These are phyloP conservation scores for Zanthoxylum bungeanum DNA, from an alignment of 345 rosid genomes.

Conservation along the genomic window DNA sequence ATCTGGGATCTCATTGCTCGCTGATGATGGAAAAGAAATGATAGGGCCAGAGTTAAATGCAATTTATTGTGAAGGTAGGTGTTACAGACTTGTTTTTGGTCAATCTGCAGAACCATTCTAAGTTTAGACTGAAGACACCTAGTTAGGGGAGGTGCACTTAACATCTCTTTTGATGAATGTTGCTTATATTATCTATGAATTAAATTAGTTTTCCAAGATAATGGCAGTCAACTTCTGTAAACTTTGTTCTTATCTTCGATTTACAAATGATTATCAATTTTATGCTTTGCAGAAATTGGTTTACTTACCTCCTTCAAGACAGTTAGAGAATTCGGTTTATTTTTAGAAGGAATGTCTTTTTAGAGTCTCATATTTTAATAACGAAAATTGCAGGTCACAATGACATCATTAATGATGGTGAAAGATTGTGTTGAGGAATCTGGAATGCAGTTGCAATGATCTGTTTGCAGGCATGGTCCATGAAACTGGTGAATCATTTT, in stretches of 20 bases:
- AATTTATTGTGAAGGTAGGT: slow-evolving; percentile 51
- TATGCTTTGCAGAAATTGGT: neutral
- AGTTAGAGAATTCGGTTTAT: neutral
- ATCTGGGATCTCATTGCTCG: slow-evolving; percentile 59
- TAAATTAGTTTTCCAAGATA: neutral
- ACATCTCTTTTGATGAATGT: neutral
- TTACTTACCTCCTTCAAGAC: slow-evolving; percentile 1
- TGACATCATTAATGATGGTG: slow-evolving; percentile 35
- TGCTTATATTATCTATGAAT: neutral
- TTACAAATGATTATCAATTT: neutral
- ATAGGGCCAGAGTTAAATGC: slow-evolving; percentile 57
- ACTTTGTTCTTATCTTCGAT: neutral
- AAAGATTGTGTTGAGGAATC: slow-evolving; percentile 13
- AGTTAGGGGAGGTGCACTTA: neutral
- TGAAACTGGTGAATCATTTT: neutral
- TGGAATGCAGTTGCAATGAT: slow-evolving; percentile 7
- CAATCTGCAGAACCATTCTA: neutral
- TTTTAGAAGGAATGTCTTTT: neutral
- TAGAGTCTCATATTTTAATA: slow-evolving; percentile 4
- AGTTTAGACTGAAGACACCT: neutral
- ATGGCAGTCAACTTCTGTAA: neutral
- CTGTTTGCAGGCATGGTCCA: neutral
- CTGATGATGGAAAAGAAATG: slow-evolving; percentile 55
- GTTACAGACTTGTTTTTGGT: neutral
- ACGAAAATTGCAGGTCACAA: slow-evolving; percentile 40